A percentile compares a stretch with the other conserved stretches of the same genome.
These are phyloP conservation scores for Collybiopsis confluens DNA, from an alignment of 768 basidiomycete genomes.

Conservation along the genomic window DNA sequence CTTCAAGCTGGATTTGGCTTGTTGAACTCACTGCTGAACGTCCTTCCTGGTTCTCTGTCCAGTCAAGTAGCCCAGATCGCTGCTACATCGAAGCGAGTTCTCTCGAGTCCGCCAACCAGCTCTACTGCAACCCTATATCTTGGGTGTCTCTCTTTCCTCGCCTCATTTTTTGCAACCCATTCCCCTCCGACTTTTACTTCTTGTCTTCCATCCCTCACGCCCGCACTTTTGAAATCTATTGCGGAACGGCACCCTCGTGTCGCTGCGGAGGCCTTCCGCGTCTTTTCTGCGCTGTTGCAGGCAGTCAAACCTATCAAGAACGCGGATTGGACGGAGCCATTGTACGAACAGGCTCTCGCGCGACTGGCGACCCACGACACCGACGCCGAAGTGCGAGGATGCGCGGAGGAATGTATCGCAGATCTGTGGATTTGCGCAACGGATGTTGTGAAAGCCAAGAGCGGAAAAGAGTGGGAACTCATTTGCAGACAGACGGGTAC, in stretches of 20 bases:
- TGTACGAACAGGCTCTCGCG: constrained; percentile 72
- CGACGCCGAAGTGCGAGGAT: constrained; percentile 83
- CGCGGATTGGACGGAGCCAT: constrained; percentile 60
- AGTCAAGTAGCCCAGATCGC: constrained; percentile 62
- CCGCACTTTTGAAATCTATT: constrained; percentile 70
- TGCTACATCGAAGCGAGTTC: constrained; percentile 56
- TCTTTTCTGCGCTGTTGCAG: constrained; percentile 78
- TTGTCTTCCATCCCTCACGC: constrained; percentile 64
- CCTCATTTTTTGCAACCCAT: constrained; percentile 75
- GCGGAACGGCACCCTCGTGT: constrained; percentile 86
- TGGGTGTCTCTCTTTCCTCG: constrained; percentile 81
- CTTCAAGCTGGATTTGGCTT: constrained; percentile 86
- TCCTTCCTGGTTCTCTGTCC: constrained; percentile 81
- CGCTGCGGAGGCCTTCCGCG: constrained; percentile 82
- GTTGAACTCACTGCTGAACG: constrained; percentile 68
- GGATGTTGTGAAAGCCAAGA: constrained; percentile 59
- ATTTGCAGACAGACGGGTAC: constrained; percentile 70
- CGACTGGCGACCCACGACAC: constrained; percentile 79
- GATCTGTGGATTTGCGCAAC: constrained; percentile 87
- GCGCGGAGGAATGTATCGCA: constrained; percentile 79
- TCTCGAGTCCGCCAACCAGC: constrained; percentile 66
- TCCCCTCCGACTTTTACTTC: constrained; percentile 51
- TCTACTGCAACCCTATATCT: constrained; percentile 81
- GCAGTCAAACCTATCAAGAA: constrained; percentile 66
- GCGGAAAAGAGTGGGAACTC: constrained; percentile 75